phyloP scores from a whole-genome alignment of 768 basidiomycete species.

The Strobilomyces confusus region DNA sequence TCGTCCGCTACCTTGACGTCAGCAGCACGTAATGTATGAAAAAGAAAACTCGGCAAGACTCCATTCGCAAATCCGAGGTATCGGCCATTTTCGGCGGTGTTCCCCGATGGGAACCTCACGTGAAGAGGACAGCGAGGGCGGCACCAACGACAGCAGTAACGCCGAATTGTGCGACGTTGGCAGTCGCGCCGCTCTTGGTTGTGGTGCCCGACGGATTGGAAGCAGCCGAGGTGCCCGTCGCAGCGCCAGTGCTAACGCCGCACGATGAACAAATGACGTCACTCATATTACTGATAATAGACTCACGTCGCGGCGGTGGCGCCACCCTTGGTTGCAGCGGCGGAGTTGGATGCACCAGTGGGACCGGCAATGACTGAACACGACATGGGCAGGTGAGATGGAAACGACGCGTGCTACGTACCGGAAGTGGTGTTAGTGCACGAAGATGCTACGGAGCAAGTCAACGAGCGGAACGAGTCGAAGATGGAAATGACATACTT shows the following conservation, averaged over 20 bases:
- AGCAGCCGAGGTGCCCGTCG: background rate
- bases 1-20: background rate
- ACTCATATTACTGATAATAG: background rate
- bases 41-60: slow-evolving; percentile 11
- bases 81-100: slow-evolving; percentile 9
- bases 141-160: slow-evolving; percentile 37
- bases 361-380: slow-evolving; percentile 23
- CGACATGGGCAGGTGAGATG: slow-evolving; percentile 12
- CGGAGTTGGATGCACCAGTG: background rate
- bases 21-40: slow-evolving; percentile 17
- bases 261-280: slow-evolving; percentile 11
- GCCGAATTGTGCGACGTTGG: slow-evolving; percentile 41
- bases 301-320: slow-evolving; percentile 21
- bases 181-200: slow-evolving; percentile 35
- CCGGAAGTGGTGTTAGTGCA: slow-evolving; percentile 32
- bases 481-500: slow-evolving; percentile 38
- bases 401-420: slow-evolving; percentile 18
- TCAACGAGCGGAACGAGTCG: slow-evolving; percentile 1
- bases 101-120: slow-evolving; percentile 22
- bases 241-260: background rate
- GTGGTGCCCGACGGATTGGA: slow-evolving; percentile 23
- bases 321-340: background rate
- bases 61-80: slow-evolving; percentile 19
- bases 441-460: slow-evolving; percentile 28
- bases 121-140: slow-evolving; percentile 37